A percentile compares a stretch with the other conserved stretches of the same genome.
Conservation (phyloP, 305 asterid species). For the Ajuga reptans region DNA sequence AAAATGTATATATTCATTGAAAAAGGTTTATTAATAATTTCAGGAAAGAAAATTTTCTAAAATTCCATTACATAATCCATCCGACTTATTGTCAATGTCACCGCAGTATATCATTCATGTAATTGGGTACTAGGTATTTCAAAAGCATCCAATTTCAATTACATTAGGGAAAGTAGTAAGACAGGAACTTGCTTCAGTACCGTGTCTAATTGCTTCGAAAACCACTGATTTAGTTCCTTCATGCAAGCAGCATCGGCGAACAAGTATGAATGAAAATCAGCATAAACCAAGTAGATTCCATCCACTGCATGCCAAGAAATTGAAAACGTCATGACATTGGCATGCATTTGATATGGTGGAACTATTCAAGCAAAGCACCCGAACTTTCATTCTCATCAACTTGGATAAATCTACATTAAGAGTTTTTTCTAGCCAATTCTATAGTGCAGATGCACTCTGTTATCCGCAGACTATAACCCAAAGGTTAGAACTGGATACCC, state of each 20-base stretch:
- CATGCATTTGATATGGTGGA: slow-evolving; percentile 9
- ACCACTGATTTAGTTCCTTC: slow-evolving; percentile 91
- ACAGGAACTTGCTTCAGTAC: slow-evolving; percentile 32
- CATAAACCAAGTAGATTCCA: slow-evolving; percentile 78
- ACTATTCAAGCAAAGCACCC: slow-evolving; percentile 15
- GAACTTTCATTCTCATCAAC: not conserved
- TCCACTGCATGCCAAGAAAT: slow-evolving; percentile 48
- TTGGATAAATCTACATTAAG: not conserved
- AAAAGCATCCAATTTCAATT: slow-evolving; percentile 13
- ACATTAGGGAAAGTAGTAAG: not conserved
- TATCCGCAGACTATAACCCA: not conserved
- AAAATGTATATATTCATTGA: not conserved
- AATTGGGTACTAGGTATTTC: not conserved
- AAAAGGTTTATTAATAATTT: not conserved
- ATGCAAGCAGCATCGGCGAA: slow-evolving; percentile 70
- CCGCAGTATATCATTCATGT: slow-evolving; percentile 6
- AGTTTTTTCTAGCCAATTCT: slow-evolving; percentile 1
- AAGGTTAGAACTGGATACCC: not conserved
- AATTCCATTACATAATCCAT: not conserved
- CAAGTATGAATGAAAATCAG: slow-evolving; percentile 80
- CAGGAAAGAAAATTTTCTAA: not conserved
- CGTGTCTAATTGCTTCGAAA: slow-evolving; percentile 80
- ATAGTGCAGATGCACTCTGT: not conserved
- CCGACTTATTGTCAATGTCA: not conserved
- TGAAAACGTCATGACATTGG: slow-evolving; percentile 4